Conservation (phyloP, 2,329 filamentous ascomycete species). For the Scedosporium aurantiacum region DNA sequence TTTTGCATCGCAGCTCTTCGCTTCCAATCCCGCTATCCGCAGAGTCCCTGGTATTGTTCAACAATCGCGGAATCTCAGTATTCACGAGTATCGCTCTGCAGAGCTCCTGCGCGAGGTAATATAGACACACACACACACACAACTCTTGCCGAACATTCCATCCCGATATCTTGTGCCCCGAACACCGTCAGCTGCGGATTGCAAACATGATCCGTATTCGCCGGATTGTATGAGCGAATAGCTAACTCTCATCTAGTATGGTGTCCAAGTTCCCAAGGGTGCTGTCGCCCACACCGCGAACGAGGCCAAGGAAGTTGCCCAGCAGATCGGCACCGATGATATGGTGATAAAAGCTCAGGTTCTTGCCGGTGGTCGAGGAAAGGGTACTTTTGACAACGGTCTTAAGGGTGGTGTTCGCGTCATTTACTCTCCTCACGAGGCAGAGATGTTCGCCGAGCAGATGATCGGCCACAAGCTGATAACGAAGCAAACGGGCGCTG, state of each 20-base stretch:
- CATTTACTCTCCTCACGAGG: constrained; percentile 94
- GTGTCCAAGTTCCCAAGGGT: constrained; percentile 84
- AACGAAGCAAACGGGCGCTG: constrained; percentile 97
- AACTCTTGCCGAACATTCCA: neutral
- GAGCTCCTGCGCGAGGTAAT: constrained; percentile 68
- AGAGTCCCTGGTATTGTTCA: constrained; percentile 57
- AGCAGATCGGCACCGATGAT: constrained; percentile 84
- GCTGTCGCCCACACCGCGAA: constrained; percentile 70
- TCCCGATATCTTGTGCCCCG: neutral
- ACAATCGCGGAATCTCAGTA: constrained; percentile 82
- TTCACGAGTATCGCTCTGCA: constrained; percentile 96
- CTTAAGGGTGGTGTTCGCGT: constrained; percentile 98
- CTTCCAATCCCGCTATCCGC: constrained; percentile 28
- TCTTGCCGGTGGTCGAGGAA: constrained; percentile 92
- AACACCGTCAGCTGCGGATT: no score
- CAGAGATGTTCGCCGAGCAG: constrained; percentile 95
- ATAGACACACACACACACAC: neutral
- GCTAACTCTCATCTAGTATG: constrained; percentile 52
- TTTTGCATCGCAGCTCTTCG: constrained; percentile 13
- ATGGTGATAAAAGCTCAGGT: constrained; percentile 99
- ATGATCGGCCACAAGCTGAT: constrained; percentile 99
- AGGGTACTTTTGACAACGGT: constrained; percentile 95
- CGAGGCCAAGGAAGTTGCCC: constrained; percentile 87
- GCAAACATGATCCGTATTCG: neutral
- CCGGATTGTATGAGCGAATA: constrained; percentile 4